Conservation (phyloP, 768 basidiomycete genomes). For the Tricholoma saponaceum region DNA sequence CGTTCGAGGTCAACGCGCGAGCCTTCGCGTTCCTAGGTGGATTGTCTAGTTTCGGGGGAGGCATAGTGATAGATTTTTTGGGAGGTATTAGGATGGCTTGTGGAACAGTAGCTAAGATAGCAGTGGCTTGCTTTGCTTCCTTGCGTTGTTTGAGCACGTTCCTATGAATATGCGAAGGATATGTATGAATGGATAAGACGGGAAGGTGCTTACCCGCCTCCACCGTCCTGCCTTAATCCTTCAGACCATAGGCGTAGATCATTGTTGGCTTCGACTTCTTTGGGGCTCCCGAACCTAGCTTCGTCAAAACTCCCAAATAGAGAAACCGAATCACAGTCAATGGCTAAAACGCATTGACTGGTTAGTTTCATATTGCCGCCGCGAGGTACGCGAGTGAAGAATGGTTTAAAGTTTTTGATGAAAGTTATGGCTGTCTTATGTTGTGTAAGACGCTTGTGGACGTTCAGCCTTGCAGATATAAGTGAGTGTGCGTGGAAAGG, state of each 20-base stretch:
- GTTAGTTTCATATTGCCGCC: conserved; percentile 37
- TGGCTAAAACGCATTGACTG: conserved; percentile 35
- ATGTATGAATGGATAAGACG: neutral
- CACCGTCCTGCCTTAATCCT: conserved; percentile 53
- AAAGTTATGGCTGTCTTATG: conserved; percentile 41
- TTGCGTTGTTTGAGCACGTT: conserved; percentile 46
- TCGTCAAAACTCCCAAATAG: conserved; percentile 42
- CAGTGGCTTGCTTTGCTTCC: conserved; percentile 19
- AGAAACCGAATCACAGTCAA: conserved; percentile 47
- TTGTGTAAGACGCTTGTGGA: conserved; percentile 37
- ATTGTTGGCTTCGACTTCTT: conserved; percentile 35
- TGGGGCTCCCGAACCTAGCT: conserved; percentile 47
- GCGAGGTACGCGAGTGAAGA: conserved; percentile 50
- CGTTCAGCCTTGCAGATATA: conserved; percentile 7
- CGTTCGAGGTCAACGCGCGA: neutral
- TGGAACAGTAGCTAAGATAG: neutral
- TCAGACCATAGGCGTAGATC: conserved; percentile 49
- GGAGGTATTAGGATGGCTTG: neutral
- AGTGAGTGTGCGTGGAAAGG: neutral
- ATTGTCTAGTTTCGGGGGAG: neutral
- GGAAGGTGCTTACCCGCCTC: conserved; percentile 48
- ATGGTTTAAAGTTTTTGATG: conserved; percentile 46
- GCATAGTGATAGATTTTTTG: neutral
- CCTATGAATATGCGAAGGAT: conserved; percentile 17
- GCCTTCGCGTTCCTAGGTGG: neutral